Percentiles rank a stretch among this genome's conserved stretches.
Conservation (phyloP, 2,329 filamentous ascomycete species). For the Cladophialophora chaetospira region DNA sequence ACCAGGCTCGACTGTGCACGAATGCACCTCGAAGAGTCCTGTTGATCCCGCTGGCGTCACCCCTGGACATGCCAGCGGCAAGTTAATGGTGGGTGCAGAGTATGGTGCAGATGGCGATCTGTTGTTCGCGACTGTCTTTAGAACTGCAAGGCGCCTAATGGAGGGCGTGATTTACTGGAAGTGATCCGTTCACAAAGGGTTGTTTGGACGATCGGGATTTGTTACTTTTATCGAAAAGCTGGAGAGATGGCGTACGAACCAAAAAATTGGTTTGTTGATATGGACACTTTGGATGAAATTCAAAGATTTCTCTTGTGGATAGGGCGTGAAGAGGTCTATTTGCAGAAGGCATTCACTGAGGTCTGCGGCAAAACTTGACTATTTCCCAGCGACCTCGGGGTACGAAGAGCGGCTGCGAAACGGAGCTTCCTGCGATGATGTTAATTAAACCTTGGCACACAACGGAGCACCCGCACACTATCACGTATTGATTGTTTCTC, state of each 20-base stretch:
- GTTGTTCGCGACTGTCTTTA: neutral
- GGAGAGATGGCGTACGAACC: neutral
- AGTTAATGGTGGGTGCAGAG: neutral
- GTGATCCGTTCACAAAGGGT: neutral
- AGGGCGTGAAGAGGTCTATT: too few species aligned
- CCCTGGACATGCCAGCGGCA: neutral
- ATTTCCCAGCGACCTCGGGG: too few species aligned
- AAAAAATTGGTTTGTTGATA: too few species aligned
- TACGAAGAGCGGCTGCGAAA: too few species aligned
- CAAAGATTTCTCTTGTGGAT: too few species aligned
- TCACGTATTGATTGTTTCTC: too few species aligned
- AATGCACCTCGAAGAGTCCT: neutral
- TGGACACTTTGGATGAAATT: too few species aligned
- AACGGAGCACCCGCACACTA: too few species aligned
- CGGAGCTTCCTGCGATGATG: too few species aligned
- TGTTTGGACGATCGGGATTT: neutral
- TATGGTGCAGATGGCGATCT: neutral
- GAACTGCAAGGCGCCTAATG: slow-evolving; percentile 1
- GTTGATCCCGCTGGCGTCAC: neutral
- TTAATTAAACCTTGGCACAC: too few species aligned
- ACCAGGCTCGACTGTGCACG: neutral
- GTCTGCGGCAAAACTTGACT: too few species aligned
- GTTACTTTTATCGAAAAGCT: neutral
- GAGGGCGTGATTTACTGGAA: neutral
- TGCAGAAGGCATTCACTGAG: too few species aligned